Evolutionary conservation across 805 yeast species (phyloP).

Genomic region (Suhomyces vadensis): DNA sequence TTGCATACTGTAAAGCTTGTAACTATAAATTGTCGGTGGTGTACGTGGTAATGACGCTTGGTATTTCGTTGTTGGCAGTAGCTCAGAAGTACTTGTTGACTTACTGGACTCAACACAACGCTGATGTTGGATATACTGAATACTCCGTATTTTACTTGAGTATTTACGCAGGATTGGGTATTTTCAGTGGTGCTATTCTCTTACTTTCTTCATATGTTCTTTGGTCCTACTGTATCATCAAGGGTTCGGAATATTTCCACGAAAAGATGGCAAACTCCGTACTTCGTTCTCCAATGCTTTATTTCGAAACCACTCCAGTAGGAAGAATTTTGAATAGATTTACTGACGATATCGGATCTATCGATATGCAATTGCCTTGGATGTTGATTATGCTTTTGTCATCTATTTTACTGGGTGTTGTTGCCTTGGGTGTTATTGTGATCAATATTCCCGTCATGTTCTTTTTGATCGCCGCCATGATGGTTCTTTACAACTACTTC

Average conservation of each 20-base stretch:
- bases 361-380: conserved; percentile 54
- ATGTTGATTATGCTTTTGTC: conserved; percentile 48
- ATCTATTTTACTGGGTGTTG: conserved; percentile 43
- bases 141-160: conserved; percentile 49
- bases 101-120: conserved; percentile 63
- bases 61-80: conserved; percentile 33
- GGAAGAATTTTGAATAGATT: conserved; percentile 68
- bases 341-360: conserved; percentile 55
- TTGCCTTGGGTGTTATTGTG: conserved; percentile 55
- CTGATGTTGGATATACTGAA: conserved; percentile 40
- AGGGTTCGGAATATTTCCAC: conserved; percentile 57
- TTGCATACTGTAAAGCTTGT: conserved; percentile 60
- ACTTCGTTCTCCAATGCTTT: conserved; percentile 61
- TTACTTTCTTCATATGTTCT: conserved; percentile 48
- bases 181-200: conserved; percentile 50
- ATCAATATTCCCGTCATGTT: conserved; percentile 56
- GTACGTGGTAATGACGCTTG: conserved; percentile 42
- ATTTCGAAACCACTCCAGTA: conserved; percentile 68
- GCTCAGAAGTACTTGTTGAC: conserved; percentile 65
- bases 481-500: conserved; percentile 63
- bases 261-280: conserved; percentile 56
- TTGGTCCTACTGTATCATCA: conserved; percentile 55
- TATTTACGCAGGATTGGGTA: conserved; percentile 57
- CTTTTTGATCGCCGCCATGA: conserved; percentile 46
- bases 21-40: conserved; percentile 24